These are phyloP conservation scores for Neurospora sp. DNA, from an alignment of 495 filamentous ascomycete species.

Conservation along the genomic window DNA sequence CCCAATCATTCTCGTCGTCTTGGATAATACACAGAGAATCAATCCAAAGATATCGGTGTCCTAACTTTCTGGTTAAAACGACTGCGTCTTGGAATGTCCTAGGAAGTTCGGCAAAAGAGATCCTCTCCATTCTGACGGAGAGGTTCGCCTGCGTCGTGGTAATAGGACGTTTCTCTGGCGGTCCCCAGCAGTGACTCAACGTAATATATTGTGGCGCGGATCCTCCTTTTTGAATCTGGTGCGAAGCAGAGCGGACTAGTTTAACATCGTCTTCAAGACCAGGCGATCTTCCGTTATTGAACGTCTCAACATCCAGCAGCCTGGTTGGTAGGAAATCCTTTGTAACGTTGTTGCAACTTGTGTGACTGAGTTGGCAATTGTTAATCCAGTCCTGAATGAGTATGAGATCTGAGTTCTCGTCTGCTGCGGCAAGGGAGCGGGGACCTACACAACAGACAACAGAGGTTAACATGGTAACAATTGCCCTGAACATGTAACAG, in stretches of 20 bases:
- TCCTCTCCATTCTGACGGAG: background rate
- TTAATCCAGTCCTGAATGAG: slow-evolving; percentile 1
- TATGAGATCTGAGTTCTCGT: background rate
- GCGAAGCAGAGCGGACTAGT: background rate
- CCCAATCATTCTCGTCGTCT: slow-evolving; percentile 21
- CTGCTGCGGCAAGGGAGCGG: background rate
- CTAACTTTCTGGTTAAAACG: background rate
- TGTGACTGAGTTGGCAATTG: background rate
- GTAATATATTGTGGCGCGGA: background rate
- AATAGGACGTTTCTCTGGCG: background rate
- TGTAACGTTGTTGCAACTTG: background rate
- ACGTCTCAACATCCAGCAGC: background rate
- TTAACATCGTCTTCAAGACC: background rate
- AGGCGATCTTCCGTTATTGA: background rate
- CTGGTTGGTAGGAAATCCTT: background rate
- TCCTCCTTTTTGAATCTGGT: accelerated
- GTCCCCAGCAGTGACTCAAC: slow-evolving; percentile 11
- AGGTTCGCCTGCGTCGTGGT: background rate
- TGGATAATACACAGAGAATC: slow-evolving; percentile 29
- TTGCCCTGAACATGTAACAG: background rate
- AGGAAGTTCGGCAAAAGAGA: slow-evolving; percentile 3
- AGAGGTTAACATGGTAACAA: background rate
- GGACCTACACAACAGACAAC: accelerated
- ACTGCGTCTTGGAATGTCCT: slow-evolving; percentile 8
- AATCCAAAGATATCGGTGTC: slow-evolving; percentile 25